Conservation (phyloP, 179 eudicot species). For the Vitellaria paradoxa region DNA sequence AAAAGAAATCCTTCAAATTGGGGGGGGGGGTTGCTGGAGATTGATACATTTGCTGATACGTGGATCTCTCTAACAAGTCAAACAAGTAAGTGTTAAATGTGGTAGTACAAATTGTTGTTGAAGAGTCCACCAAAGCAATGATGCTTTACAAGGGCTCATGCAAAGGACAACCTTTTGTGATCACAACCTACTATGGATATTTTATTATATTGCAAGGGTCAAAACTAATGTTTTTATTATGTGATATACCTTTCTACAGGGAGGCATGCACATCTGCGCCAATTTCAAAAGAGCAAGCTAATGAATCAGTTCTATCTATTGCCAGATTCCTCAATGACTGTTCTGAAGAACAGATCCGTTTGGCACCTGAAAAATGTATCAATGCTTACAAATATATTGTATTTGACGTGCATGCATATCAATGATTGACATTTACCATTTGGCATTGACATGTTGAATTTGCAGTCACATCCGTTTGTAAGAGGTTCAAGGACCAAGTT, state of each 20-base stretch:
- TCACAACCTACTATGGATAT: neutral
- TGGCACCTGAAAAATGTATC: slow-evolving; percentile 86
- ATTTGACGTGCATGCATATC: neutral
- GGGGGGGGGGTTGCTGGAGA: neutral
- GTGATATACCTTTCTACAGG: slow-evolving; percentile 30
- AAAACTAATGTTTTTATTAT: neutral
- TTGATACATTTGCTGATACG: neutral
- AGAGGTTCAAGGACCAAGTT: slow-evolving; percentile 75
- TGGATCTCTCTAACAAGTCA: neutral
- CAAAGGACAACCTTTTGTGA: neutral
- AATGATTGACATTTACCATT: slow-evolving; percentile 9
- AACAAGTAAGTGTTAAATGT: neutral
- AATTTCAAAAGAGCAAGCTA: slow-evolving; percentile 51
- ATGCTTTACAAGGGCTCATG: neutral
- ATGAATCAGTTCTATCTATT: slow-evolving; percentile 35
- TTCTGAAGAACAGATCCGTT: slow-evolving; percentile 66
- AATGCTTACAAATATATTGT: neutral
- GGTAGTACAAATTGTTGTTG: neutral
- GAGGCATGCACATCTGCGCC: slow-evolving; percentile 62
- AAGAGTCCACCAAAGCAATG: neutral
- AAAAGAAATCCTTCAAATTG: neutral
- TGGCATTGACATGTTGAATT: slow-evolving; percentile 11
- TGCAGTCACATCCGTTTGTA: slow-evolving; percentile 75
- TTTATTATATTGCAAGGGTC: neutral
- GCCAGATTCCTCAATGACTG: slow-evolving; percentile 66